These are phyloP conservation scores for Hypsizygus marmoreus DNA, from an alignment of 768 basidiomycete genomes.

Conservation along the genomic window DNA sequence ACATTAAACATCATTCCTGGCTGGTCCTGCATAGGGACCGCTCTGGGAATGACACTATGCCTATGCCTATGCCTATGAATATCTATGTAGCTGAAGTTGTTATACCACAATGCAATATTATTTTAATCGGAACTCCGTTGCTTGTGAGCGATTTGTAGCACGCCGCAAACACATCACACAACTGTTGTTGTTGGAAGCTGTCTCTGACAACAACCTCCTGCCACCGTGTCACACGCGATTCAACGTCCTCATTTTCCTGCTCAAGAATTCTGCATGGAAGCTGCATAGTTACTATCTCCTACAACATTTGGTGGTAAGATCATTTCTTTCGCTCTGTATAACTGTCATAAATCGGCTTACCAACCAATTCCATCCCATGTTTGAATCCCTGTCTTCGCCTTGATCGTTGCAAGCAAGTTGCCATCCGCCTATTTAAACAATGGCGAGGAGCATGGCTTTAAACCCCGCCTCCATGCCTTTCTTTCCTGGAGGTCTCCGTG, in stretches of 20 bases:
- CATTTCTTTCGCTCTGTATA: conserved; percentile 10
- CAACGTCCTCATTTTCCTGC: conserved; percentile 1
- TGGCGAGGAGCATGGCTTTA: conserved; percentile 76
- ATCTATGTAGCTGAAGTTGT: no score
- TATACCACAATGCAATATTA: no score
- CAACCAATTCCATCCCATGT: conserved; percentile 24
- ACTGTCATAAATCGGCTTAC: conserved; percentile 31
- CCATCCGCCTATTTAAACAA: conserved; percentile 39
- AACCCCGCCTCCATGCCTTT: conserved; percentile 86
- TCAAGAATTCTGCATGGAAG: conserved; percentile 42
- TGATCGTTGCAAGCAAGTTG: conserved; percentile 41
- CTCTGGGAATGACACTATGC: no score
- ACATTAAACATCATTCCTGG: neutral
- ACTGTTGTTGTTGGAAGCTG: no score
- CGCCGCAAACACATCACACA: no score
- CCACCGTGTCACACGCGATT: conserved; percentile 18
- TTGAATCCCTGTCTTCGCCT: conserved; percentile 29
- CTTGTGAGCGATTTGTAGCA: no score
- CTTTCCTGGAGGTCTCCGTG: conserved; percentile 70
- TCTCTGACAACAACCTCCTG: conserved; percentile 1
- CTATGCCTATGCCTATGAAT: no score
- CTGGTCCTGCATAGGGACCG: neutral
- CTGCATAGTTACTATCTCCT: conserved; percentile 32
- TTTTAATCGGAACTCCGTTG: no score
- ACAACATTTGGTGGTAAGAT: conserved; percentile 31